Base-by-base conservation (phyloP, 371 early-diverging fungal species). In the Apophysomyces ossiformis region DNA sequence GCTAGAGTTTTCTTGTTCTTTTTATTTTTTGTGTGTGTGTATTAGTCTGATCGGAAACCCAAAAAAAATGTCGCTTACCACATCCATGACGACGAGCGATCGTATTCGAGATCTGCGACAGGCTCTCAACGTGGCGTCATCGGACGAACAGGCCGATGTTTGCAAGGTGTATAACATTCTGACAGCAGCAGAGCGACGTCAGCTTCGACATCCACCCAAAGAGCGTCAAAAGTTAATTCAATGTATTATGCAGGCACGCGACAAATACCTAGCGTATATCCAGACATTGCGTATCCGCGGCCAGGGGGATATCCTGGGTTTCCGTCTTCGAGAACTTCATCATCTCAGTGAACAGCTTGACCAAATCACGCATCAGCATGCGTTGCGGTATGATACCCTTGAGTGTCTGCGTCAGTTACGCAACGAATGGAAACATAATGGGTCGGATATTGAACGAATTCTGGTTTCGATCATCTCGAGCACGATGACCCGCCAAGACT, bases 371-470 rank as follows among this genome's bases (percentile, higher is more conserved):
- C 72, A 69, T 39, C 67, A 68, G 0, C 75, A 75, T 26, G 72
- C 72, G 7, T 70, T 72, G 58, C 54, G 69, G 3, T 62, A 69
- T 2, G 70, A 72, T 56, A 18, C 72, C 1, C 38, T 69, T 15
- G 57, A 57, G n/a, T 72, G 72, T 5, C 58, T 75, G 6, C 69
- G 63, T 43, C 67, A 72, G 57, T 36, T 75, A 37, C 41, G 70
- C 6, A 69, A 69, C 21, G 72, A 75, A n/a, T 75, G 75, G 75
- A 75, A 72, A 36, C 72, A 70, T 18, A 45, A 18, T 13, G 46
- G n/a, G 6, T 45, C 46, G n/a, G 46, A 45, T 18, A 45, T 45
- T 13, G 46, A 45, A 13, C 46, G 46, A 6, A 45, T 45, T 45
- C 16, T 45, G 16, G 13, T 45, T 18, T 45, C 46, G n/a, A 45